Base-by-base conservation (phyloP, 345 rosid species). In the Moricandia moricandioides region DNA sequence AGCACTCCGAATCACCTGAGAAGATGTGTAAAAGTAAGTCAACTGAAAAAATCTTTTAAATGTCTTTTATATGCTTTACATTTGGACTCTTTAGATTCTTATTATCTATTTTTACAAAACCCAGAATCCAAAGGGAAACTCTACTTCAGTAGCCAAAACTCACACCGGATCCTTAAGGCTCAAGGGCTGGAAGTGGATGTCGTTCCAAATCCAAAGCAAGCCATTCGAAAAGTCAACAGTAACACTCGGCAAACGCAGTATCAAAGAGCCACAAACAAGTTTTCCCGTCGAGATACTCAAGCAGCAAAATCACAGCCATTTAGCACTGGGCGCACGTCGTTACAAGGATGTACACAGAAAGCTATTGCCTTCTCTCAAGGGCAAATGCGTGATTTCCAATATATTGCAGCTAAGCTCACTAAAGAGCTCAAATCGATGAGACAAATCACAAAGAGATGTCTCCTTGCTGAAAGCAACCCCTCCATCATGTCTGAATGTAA, bases 301-400 rank as follows among this genome's bases (percentile, higher is more conserved):
- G 43, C 78, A 67, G 33, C 70, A 16, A 73, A 72, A 7, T 4
- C 16, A 40, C 74, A 31, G 43, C 68, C 78, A 47, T 63, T 83
- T 59, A 69, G 81, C 67, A 72, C 81, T 18, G 79, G 86, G 57
- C 56, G 80, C 81, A 35, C 75, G 69, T 81, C 91, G 29, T 51
- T 74, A 37, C 80, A 80, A 70, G 84, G 79, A 40, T 89, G 84
- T 80, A 78, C 96, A 65, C 83, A 86, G 82, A 90, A 81, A 74
- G 96, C 88, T 63, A 84, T 90, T 78, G 76, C 79, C 67, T 95
- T 92, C 84, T 86, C 96, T 5, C 91, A 88, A 83, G 79, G 85
- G 62, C 96, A 89, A 83, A 81, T 92, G 90, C 86, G 61, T 52
- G 97, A 87, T 76, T 77, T 86, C 56, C 87, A 84, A 62, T 74